Percentiles rank a stretch among this genome's conserved stretches.
phyloP scores from a whole-genome alignment of 805 yeast species.

The Hanseniaspora mollemarum region DNA sequence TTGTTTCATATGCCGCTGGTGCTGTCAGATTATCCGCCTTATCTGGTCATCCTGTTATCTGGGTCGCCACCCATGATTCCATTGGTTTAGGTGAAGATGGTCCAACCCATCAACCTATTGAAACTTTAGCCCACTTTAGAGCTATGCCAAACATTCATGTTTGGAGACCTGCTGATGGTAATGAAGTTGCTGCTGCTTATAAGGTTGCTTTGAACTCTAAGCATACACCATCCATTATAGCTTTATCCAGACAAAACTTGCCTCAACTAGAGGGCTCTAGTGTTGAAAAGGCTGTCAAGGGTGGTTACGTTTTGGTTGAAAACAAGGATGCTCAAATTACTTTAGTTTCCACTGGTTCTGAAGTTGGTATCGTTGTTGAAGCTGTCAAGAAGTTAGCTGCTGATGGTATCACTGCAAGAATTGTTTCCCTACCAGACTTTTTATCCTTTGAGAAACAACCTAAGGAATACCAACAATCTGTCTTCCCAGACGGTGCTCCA shows the following conservation, averaged over 20 bases:
- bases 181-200: constrained; percentile 78
- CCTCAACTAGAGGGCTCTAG: constrained; percentile 91
- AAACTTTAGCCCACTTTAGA: constrained; percentile 76
- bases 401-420: constrained; percentile 60
- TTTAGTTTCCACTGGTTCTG: constrained; percentile 87
- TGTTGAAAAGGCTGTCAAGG: constrained; percentile 82
- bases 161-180: constrained; percentile 92
- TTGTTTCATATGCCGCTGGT: constrained; percentile 74
- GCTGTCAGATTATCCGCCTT: constrained; percentile 76
- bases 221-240: constrained; percentile 61
- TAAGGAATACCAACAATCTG: constrained; percentile 65
- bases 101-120: constrained; percentile 89
- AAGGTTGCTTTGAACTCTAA: constrained; percentile 48
- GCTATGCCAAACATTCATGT: constrained; percentile 72
- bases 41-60: constrained; percentile 69
- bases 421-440: constrained; percentile 91
- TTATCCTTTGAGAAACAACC: constrained; percentile 78
- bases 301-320: constrained; percentile 74
- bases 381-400: constrained; percentile 62
- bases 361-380: constrained; percentile 66
- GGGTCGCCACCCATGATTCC: constrained; percentile 86
- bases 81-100: constrained; percentile 90
- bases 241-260: constrained; percentile 74
- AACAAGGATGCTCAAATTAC: constrained; percentile 50
- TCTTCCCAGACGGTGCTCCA: constrained; percentile 91